A percentile compares a stretch with the other conserved stretches of the same genome.
These are phyloP conservation scores for Pseudohalonectria lignicola DNA, from an alignment of 2,329 filamentous ascomycete species.

Conservation along the genomic window DNA sequence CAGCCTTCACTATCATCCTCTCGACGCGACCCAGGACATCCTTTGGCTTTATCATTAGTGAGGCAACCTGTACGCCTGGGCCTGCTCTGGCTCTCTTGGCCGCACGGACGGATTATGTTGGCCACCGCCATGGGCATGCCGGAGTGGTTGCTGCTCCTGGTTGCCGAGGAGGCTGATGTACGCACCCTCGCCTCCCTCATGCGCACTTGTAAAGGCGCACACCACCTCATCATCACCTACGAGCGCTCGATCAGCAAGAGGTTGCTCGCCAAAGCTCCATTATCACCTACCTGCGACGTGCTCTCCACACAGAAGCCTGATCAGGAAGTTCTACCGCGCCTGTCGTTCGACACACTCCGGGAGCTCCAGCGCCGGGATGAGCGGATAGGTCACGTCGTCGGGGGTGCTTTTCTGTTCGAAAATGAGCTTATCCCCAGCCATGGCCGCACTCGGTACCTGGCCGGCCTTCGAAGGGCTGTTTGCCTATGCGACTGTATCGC, in stretches of 20 bases:
- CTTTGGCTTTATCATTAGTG: too few relatives aligned
- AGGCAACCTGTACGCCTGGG: too few relatives aligned
- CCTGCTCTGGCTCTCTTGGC: too few relatives aligned
- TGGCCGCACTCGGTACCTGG: background rate
- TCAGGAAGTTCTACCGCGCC: background rate
- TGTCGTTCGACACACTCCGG: background rate
- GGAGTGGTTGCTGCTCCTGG: background rate
- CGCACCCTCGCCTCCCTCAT: background rate
- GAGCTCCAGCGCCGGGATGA: slow-evolving; percentile 1
- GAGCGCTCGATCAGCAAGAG: slow-evolving; percentile 1
- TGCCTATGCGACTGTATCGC: background rate
- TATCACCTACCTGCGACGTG: background rate
- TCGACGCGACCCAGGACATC: too few relatives aligned
- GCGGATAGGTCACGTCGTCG: background rate
- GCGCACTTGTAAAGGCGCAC: background rate
- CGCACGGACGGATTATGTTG: too few relatives aligned
- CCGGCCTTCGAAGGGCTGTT: background rate
- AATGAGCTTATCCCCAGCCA: background rate
- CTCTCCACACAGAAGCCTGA: background rate
- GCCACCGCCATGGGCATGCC: too few relatives aligned
- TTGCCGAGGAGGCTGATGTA: slow-evolving; percentile 1
- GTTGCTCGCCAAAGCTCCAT: background rate
- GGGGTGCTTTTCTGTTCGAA: background rate
- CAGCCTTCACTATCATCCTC: too few relatives aligned
- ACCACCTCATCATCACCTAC: background rate